phyloP scores from a whole-genome alignment of 257 asterid genomes.

The Misopates orontium region DNA sequence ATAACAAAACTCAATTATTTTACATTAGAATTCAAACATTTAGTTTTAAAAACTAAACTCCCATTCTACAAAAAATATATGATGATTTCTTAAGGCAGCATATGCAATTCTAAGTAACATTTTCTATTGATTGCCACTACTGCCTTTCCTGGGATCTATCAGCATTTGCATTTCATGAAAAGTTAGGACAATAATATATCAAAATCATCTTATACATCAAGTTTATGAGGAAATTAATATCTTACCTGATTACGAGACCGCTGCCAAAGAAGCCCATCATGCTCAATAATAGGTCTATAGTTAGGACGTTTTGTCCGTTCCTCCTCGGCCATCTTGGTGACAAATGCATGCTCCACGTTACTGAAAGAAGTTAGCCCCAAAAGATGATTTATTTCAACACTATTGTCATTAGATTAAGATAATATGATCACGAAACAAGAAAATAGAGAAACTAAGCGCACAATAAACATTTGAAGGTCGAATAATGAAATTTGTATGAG shows the following conservation, averaged over 20 bases:
- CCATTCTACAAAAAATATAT: not conserved
- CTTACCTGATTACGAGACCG: conserved; percentile 61
- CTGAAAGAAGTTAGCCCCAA: conserved; percentile 39
- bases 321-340: conserved; percentile 65
- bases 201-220: not conserved
- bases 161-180: not conserved
- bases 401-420: not conserved
- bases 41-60: not conserved
- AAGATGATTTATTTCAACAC: conserved; percentile 21
- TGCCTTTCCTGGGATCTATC: not conserved
- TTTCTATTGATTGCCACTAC: not conserved
- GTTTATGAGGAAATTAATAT: not conserved
- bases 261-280: conserved; percentile 75
- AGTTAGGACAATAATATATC: not conserved
- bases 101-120: not conserved
- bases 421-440: conserved; percentile 12
- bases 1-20: not conserved
- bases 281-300: conserved; percentile 74
- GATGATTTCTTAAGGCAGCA: conserved; percentile 1
- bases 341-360: conserved; percentile 56
- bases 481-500: not conserved
- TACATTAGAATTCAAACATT: not conserved
- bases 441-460: conserved; percentile 8
- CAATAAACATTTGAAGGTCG: conserved; percentile 13
- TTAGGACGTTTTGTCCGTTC: conserved; percentile 63